Percentiles rank a stretch among this genome's conserved stretches.
Conservation (phyloP, 2,329 filamentous ascomycete species). For the Alternaria novae-zelandiae region DNA sequence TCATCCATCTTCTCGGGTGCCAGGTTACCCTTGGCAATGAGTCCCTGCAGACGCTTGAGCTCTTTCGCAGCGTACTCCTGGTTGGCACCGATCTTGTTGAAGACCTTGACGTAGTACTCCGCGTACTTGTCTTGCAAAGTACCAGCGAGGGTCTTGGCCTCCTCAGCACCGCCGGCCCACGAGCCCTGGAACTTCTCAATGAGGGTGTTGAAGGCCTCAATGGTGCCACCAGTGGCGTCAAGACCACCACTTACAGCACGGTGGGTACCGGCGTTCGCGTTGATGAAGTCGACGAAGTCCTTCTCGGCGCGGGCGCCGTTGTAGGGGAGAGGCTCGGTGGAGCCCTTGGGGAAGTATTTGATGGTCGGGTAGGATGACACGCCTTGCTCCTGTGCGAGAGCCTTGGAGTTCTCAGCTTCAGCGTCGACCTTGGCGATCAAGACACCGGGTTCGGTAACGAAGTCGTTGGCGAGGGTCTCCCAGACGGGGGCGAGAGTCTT, state of each 20-base stretch:
- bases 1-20: constrained; percentile 88
- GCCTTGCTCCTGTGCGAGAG: constrained; percentile 74
- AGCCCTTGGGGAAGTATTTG: constrained; percentile 93
- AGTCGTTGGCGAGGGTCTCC: constrained; percentile 86
- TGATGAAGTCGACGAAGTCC: constrained; percentile 80
- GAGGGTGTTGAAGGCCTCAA: constrained; percentile 77
- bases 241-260: constrained; percentile 81
- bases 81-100: constrained; percentile 82
- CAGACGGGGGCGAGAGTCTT: constrained; percentile 89
- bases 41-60: constrained; percentile 75
- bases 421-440: constrained; percentile 95
- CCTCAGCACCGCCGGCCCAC: constrained; percentile 66
- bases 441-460: constrained; percentile 76
- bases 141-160: constrained; percentile 74
- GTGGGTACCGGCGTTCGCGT: constrained; percentile 87
- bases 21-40: constrained; percentile 85
- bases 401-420: constrained; percentile 85
- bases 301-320: constrained; percentile 76
- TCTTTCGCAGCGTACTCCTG: constrained; percentile 85
- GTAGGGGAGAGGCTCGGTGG: constrained; percentile 74
- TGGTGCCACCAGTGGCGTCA: constrained; percentile 78
- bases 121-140: constrained; percentile 80
- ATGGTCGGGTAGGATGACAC: constrained; percentile 93
- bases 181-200: constrained; percentile 73
- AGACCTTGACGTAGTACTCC: constrained; percentile 91